Evolutionary conservation across 2,329 filamentous ascomycete species (phyloP), one percentile per base, ranked within the genome.

Genomic region (Talaromyces sp.): DNA sequence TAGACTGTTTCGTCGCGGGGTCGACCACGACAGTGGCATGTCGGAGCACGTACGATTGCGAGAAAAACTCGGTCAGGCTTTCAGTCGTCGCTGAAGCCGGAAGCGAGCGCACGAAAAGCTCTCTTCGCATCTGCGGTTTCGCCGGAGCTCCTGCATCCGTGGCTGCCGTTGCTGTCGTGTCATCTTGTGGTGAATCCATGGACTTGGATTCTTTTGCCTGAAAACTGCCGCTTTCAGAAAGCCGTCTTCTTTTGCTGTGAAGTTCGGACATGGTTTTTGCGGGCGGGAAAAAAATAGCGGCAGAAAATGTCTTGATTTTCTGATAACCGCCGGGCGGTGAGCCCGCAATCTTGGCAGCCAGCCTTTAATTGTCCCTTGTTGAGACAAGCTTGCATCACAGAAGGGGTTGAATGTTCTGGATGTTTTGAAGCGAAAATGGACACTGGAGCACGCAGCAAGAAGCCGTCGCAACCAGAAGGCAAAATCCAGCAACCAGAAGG

Each of bases 11-110:
- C 1, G 93, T 96, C 65, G 87, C 82, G 17, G 89, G 86, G 73
- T 99, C 93, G 60, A 89, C 79, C 43, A 99, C 92, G 4, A 96
- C 92, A n/a, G 89, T 90, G 57, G 95, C 93, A 76, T 98, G 93
- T 76, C 97, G 98, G 72, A 99, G 86, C 8, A 96, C 93, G 69
- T 91, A 98, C 62, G 92, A 89, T 73, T 97, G 86, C 7, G 95
- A 98, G 78, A 99, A 99, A 75, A 93, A 89, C 62, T 91, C 88
- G 62, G 92, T 90, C 64, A 99, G 82, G 58, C 83, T 83, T 70
- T 97, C 92, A 71, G 86, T 90, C 35, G 93, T 98, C 41, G 89
- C 88, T 26, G 82, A 84, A 24, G 88, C 78, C 21, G 93, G 90
- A 54, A 99, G 84, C 56, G 90, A 93, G 68, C 93, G 90, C 65